Percentiles rank a stretch among this genome's conserved stretches.
phyloP scores from a whole-genome alignment of 73 alveolate species.

The Stentor coeruleus region DNA sequence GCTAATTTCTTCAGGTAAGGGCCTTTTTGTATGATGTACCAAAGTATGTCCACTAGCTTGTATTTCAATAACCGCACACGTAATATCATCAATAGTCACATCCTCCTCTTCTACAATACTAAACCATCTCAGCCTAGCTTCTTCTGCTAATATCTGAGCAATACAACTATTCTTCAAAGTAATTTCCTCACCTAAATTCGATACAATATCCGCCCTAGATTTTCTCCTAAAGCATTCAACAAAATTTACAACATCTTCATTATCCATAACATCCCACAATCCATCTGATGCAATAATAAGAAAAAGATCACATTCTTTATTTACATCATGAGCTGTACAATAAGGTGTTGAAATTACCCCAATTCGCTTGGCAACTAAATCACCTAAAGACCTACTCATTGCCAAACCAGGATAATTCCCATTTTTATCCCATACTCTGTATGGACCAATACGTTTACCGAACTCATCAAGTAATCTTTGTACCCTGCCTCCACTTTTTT shows the following conservation, averaged over 20 bases:
- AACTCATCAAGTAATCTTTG: constrained; percentile 35
- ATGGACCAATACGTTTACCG: constrained; percentile 76
- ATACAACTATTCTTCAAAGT: background rate
- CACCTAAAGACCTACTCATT: constrained; percentile 37
- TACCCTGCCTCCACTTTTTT: constrained; percentile 19
- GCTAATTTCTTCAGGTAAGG: background rate
- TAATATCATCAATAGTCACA: constrained; percentile 17
- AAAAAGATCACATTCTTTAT: constrained; percentile 54
- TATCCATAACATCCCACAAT: constrained; percentile 76
- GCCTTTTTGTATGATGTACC: background rate
- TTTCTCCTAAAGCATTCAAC: constrained; percentile 26
- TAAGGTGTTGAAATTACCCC: constrained; percentile 32
- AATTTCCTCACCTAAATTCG: background rate
- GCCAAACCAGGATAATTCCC: constrained; percentile 40
- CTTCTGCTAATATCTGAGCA: constrained; percentile 22
- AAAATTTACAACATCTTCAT: constrained; percentile 62
- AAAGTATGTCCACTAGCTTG: background rate
- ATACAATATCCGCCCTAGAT: background rate
- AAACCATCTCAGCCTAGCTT: constrained; percentile 4
- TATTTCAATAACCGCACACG: background rate
- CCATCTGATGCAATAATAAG: constrained; percentile 79
- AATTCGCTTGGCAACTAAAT: constrained; percentile 6
- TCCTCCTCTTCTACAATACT: constrained; percentile 14
- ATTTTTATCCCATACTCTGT: constrained; percentile 70
- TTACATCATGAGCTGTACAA: constrained; percentile 39